These are phyloP conservation scores for Ogataea chonburiensis DNA, from an alignment of 805 yeast genomes.

Conservation along the genomic window DNA sequence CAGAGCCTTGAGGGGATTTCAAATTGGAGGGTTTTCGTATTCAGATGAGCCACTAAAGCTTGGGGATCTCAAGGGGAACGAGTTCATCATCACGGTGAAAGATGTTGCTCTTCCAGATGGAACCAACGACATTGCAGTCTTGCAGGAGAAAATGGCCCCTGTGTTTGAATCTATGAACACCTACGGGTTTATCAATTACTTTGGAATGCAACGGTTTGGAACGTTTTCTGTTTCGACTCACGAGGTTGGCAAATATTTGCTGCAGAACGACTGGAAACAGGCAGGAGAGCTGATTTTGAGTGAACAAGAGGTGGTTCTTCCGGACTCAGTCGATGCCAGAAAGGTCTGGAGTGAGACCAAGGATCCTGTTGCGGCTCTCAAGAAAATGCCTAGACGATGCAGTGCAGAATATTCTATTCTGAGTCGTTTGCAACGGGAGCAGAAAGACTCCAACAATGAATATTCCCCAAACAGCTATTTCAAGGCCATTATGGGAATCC, in stretches of 20 bases:
- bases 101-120: constrained; percentile 49
- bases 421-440: constrained; percentile 53
- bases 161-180: constrained; percentile 58
- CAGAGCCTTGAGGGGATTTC: constrained; percentile 70
- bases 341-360: constrained; percentile 72
- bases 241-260: constrained; percentile 68
- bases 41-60: constrained; percentile 59
- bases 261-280: constrained; percentile 72
- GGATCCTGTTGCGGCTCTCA: constrained; percentile 63
- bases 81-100: constrained; percentile 80
- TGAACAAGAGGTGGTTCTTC: constrained; percentile 81
- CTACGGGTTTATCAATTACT: constrained; percentile 88
- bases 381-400: constrained; percentile 82
- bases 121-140: constrained; percentile 25
- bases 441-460: constrained; percentile 44
- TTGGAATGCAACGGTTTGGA: constrained; percentile 98
- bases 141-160: constrained; percentile 46
- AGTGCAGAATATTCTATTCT: constrained; percentile 80
- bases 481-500: constrained; percentile 82
- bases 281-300: constrained; percentile 79
- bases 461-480: constrained; percentile 59
- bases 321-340: constrained; percentile 83
- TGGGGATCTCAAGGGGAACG: constrained; percentile 89
- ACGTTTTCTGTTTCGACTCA: constrained; percentile 94
- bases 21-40: constrained; percentile 76